Evolutionary conservation across 2,329 filamentous ascomycete genomes (phyloP), one percentile per base, ranked within the genome.

Genomic region (Ramularia collo-cygni): DNA sequence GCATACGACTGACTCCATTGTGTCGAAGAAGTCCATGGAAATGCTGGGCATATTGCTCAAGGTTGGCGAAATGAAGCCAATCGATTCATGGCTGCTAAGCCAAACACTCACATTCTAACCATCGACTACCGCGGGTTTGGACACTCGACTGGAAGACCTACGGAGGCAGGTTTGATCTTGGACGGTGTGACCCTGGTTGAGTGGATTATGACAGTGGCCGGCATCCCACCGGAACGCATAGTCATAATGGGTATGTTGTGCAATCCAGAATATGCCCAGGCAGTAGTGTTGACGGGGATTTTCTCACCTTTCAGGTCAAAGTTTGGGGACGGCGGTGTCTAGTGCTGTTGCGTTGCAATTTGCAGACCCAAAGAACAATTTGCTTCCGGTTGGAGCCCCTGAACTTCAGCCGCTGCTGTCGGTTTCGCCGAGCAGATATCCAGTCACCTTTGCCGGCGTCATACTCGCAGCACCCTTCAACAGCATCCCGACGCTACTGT

Each of bases 101-200:
- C 83, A 2, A 70, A 75, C 40, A 77, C 88, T 39, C 89, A 95
- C 58, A 76, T 95, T 31, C 70, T 95, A n/a, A 77, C 86, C 28
- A 79, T 95, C 54, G 88, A 95, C 68, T 95, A 95, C 64, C 83
- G 89, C 13, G 89, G 89, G 5, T 95, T 86, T 53, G 89, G 88
- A 1, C 73, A 77, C 28, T 92, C 85, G 7, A 85, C 81, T 0
- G 87, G 90, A n/a, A 67, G 64, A 3, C 90, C 90, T 0, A 82
- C 80, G 0, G 90, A 96, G 65, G 66, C 74, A 26, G 90, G 90
- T 0, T 66, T 96, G 6, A 85, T 94, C 40, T 77, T 76, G 4
- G 90, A 96, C 58, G 86, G 81, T 12, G 70, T 83, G 3, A 72
- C 86, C 0, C 66, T 86, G 3, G 70, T 93, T 3, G 74, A 87